phyloP scores from a whole-genome alignment of 208 protist genomes.

The Leishmania gerbilli region DNA sequence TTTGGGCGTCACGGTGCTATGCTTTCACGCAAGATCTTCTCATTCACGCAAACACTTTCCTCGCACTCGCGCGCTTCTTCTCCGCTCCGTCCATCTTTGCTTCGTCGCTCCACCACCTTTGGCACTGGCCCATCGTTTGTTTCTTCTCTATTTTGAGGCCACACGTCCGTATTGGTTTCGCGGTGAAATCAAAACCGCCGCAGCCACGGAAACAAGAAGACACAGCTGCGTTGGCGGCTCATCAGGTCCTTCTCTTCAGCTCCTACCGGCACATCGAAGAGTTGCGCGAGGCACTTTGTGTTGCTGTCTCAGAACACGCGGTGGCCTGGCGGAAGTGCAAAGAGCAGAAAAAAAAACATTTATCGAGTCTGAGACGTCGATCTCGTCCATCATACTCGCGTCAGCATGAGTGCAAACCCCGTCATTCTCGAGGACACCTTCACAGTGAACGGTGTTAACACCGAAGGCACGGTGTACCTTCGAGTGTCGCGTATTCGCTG shows the following conservation, averaged over 20 bases:
- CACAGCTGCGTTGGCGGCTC: not conserved
- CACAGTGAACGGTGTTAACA: slow-evolving; percentile 78
- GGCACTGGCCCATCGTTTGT: not conserved
- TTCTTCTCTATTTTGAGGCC: not conserved
- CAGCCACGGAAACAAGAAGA: not conserved
- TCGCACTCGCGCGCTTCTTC: not conserved
- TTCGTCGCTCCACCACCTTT: not conserved
- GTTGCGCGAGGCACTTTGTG: not conserved
- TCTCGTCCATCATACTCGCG: slow-evolving; percentile 1
- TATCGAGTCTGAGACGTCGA: not conserved
- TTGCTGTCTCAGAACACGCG: not conserved
- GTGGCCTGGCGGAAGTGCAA: not conserved
- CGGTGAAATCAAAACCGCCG: not conserved
- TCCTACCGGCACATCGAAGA: not conserved
- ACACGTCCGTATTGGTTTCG: not conserved
- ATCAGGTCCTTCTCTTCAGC: not conserved
- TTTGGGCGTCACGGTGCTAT: not conserved
- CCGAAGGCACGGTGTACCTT: slow-evolving; percentile 80
- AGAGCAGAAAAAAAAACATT: not conserved
- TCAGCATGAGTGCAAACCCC: slow-evolving; percentile 60
- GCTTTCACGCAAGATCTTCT: not conserved
- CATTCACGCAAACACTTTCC: not conserved
- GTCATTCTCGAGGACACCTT: slow-evolving; percentile 92
- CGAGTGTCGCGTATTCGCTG: slow-evolving; percentile 88
- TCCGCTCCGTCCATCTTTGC: not conserved